Conservation (phyloP, 192 early-diverging fungal species). For the Coemansia erecta region DNA sequence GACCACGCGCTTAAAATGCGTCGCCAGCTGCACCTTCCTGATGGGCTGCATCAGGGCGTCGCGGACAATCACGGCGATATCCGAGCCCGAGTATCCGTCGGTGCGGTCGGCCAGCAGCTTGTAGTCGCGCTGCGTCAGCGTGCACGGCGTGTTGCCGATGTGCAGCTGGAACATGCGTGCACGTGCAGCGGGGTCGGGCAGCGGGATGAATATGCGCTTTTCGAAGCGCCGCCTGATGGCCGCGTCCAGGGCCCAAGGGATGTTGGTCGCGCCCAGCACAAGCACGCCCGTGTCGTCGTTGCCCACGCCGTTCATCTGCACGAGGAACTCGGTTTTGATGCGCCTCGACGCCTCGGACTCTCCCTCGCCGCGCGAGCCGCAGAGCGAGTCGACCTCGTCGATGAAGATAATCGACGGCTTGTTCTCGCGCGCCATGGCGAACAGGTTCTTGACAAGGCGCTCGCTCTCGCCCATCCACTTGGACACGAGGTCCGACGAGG, state of each 20-base stretch:
- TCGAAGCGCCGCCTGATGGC: slow-evolving; percentile 96
- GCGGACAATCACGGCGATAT: slow-evolving; percentile 90
- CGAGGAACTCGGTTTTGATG: slow-evolving; percentile 97
- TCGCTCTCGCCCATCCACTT: slow-evolving; percentile 99
- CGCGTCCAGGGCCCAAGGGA: slow-evolving; percentile 92
- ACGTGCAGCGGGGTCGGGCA: slow-evolving; percentile 86
- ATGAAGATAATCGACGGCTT: slow-evolving; percentile 98
- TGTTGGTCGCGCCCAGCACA: slow-evolving; percentile 95
- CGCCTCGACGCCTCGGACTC: slow-evolving; percentile 91
- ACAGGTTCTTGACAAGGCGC: slow-evolving; percentile 90
- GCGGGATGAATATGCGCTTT: slow-evolving; percentile 96
- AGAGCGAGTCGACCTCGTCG: slow-evolving; percentile 97
- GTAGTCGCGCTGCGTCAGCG: slow-evolving; percentile 71
- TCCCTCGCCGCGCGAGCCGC: slow-evolving; percentile 94
- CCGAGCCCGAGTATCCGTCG: slow-evolving; percentile 94
- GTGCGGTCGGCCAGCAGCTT: slow-evolving; percentile 73
- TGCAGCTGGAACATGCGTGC: slow-evolving; percentile 91
- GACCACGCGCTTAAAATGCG: slow-evolving; percentile 79
- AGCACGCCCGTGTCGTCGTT: slow-evolving; percentile 94
- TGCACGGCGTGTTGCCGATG: slow-evolving; percentile 88
- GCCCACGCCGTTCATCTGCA: slow-evolving; percentile 99
- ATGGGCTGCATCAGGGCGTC: slow-evolving; percentile 98
- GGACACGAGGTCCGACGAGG: slow-evolving; percentile 96
- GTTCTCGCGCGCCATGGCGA: slow-evolving; percentile 87
- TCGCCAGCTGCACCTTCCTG: slow-evolving; percentile 91